Evolutionary conservation across 345 rosid species (phyloP).

Genomic region (Eucalyptus sideroxylon): DNA sequence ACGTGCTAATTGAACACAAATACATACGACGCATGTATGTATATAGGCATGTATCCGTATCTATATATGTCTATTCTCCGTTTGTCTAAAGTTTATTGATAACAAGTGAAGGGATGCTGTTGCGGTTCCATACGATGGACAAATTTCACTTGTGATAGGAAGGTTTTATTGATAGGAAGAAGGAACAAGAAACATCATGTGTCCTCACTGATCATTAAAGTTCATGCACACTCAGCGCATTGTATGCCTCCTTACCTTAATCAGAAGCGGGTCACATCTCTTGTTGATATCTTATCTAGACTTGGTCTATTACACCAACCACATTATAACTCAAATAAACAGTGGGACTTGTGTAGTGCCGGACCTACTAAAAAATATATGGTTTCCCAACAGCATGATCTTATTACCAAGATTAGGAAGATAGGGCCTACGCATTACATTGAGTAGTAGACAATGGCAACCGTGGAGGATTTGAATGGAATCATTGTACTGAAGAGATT

Average conservation of each 20-base stretch:
- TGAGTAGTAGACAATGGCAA: neutral
- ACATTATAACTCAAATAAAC: neutral
- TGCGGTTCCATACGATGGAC: neutral
- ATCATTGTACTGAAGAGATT: neutral
- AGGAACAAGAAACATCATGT: neutral
- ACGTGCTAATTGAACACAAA: neutral
- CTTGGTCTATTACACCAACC: neutral
- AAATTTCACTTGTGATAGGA: neutral
- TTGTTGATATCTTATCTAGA: neutral
- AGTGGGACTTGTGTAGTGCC: neutral
- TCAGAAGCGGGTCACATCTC: neutral
- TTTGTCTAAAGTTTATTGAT: neutral
- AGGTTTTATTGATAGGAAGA: neutral
- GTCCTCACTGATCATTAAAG: neutral
- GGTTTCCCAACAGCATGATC: neutral
- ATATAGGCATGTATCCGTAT: neutral
- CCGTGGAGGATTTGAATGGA: neutral
- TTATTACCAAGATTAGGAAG: neutral
- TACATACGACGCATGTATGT: neutral
- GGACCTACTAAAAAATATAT: neutral
- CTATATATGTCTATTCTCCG: neutral
- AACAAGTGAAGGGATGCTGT: neutral
- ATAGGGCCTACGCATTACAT: neutral
- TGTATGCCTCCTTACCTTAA: neutral
- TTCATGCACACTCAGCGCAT: neutral